A percentile compares a stretch with the other conserved stretches of the same genome.
These are phyloP conservation scores for Plasmodiophora brassicae DNA, from an alignment of 208 protist species.

Conservation along the genomic window DNA sequence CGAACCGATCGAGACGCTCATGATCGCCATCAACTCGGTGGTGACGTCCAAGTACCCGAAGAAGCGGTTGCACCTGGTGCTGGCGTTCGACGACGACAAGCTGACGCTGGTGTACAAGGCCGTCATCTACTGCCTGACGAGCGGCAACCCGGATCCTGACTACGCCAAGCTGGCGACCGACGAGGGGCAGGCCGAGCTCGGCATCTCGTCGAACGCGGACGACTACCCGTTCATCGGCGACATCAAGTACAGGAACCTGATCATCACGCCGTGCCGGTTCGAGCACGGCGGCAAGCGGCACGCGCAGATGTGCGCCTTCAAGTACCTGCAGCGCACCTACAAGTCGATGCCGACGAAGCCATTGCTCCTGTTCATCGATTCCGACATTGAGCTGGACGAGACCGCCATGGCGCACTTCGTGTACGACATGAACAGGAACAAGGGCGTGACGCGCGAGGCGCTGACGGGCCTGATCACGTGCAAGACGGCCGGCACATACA, in stretches of 20 bases:
- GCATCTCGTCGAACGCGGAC: not conserved
- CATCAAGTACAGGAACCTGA: conserved; percentile 23
- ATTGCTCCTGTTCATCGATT: conserved; percentile 21
- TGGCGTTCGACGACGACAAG: conserved; percentile 34
- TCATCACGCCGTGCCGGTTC: conserved; percentile 30
- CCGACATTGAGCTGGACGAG: not conserved
- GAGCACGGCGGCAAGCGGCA: conserved; percentile 31
- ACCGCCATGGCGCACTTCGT: conserved; percentile 20
- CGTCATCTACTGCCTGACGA: conserved; percentile 30
- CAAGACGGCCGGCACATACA: conserved; percentile 27
- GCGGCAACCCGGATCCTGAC: conserved; percentile 11
- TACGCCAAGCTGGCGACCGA: not conserved
- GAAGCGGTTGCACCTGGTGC: conserved; percentile 1
- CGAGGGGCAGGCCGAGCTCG: not conserved
- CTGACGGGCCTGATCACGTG: conserved; percentile 23
- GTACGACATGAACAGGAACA: conserved; percentile 28
- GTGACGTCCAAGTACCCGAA: not conserved
- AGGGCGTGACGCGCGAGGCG: not conserved
- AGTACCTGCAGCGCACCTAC: conserved; percentile 8
- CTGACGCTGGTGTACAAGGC: conserved; percentile 22
- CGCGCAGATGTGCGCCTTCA: conserved; percentile 27
- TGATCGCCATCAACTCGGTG: conserved; percentile 22
- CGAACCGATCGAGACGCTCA: conserved; percentile 25
- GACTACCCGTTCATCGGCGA: conserved; percentile 30
- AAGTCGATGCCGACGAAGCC: not conserved